Evolutionary conservation across 768 basidiomycete genomes (phyloP), one percentile per base, ranked within the genome.

Genomic region (Suillus subalutaceus): DNA sequence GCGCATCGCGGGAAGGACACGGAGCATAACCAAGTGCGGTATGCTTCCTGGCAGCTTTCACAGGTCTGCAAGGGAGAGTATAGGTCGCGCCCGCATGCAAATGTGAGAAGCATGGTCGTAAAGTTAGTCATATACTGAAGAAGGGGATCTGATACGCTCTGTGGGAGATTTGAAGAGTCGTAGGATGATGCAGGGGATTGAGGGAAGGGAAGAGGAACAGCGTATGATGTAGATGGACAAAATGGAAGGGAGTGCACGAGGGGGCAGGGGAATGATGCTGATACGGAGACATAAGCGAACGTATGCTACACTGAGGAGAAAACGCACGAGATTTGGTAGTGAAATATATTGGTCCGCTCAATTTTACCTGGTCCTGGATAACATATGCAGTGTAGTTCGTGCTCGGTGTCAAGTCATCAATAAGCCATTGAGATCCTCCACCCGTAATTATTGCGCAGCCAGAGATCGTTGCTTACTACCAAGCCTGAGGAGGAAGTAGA

Each of bases 381-480:
- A 88, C 84, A 71, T 88, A 94, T 0, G 84, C 87, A 1, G 93
- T 94, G 71, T 95, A 96, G 71, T 96, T 96, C 40, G 90, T 92
- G 12, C 79, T 79, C 7, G 89, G 81, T 1, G 79, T 77, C 20
- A 96, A 80, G 0, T 83, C 86, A 1, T 81, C 82, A 10, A 93
- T 65, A 2, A 91, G 72, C 84, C 88, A 95, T 70, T 94, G 90
- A 37, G 77, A 84, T n/a, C 58, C 92, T 77, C 87, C 87, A 91
- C 0, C 91, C 93, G 0, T 79, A 73, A 0, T 72, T 63, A 69
- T 86, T 85, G 55, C 86, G 81, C 9, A 89, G 75, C 88, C 91
- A 92, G 4, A 85, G 66, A 2, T 80, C 81, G 64, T 85, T 76
- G 63, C 80, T 85, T 6, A 79, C 70, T 3, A 84, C 74, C 2